phyloP scores from a whole-genome alignment of 352 stramenopile genomes.

The Phytophthora macrochlamydospora region DNA sequence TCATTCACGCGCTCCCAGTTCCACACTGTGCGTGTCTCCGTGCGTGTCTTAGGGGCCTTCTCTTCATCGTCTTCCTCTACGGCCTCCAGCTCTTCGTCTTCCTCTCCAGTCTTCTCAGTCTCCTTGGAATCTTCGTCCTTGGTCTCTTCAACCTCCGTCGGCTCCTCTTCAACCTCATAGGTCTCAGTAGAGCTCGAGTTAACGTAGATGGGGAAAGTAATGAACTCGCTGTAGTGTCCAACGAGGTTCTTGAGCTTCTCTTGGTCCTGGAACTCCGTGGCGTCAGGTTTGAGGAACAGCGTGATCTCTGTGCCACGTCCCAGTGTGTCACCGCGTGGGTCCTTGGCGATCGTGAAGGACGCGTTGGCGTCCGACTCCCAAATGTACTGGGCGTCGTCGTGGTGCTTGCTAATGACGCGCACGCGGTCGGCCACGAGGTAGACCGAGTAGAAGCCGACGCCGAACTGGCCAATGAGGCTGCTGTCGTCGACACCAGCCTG shows the following conservation, averaged over 20 bases:
- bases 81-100: slow-evolving; percentile 73
- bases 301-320: slow-evolving; percentile 98
- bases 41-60: slow-evolving; percentile 83
- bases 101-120: slow-evolving; percentile 47
- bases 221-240: slow-evolving; percentile 99
- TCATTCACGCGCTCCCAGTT: slow-evolving; percentile 97
- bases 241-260: slow-evolving; percentile 96
- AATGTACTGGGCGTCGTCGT: slow-evolving; percentile 97
- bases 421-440: slow-evolving; percentile 98
- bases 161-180: slow-evolving; percentile 91
- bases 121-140: slow-evolving; percentile 61
- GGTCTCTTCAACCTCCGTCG: slow-evolving; percentile 56
- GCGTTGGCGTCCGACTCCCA: slow-evolving; percentile 98
- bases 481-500: slow-evolving; percentile 92
- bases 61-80: slow-evolving; percentile 69
- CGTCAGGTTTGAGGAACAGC: slow-evolving; percentile 99
- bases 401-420: slow-evolving; percentile 97
- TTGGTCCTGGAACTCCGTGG: slow-evolving; percentile 95
- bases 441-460: slow-evolving; percentile 99
- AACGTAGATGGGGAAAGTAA: slow-evolving; percentile 99
- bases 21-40: slow-evolving; percentile 94
- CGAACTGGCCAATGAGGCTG: slow-evolving; percentile 99
- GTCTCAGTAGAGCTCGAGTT: slow-evolving; percentile 92
- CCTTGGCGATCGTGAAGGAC: slow-evolving; percentile 96
- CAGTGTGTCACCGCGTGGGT: slow-evolving; percentile 96